A percentile compares a stretch with the other conserved stretches of the same genome.
phyloP scores from a whole-genome alignment of 2,329 filamentous ascomycete genomes.

The Clarireedia sp. region DNA sequence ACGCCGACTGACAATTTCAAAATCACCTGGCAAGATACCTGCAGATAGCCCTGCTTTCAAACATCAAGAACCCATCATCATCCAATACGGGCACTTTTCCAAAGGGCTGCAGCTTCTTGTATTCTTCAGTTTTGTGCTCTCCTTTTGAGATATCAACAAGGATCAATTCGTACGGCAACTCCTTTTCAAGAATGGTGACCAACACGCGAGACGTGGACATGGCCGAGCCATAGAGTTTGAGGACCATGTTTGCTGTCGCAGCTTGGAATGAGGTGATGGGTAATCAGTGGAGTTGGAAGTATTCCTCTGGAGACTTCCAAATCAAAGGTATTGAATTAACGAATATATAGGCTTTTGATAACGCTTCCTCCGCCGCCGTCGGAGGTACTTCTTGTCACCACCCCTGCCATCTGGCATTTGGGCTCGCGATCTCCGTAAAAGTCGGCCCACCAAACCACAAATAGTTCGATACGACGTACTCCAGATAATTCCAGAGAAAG shows the following conservation, averaged over 20 bases:
- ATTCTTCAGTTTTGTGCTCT: conserved; percentile 25
- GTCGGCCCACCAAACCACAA: too few relatives aligned
- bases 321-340: too few relatives aligned
- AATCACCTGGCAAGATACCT: conserved; percentile 19
- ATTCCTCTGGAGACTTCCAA: background rate
- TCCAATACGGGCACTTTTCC: conserved; percentile 30
- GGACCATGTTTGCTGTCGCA: background rate
- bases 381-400: too few relatives aligned
- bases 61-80: conserved; percentile 28
- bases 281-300: background rate
- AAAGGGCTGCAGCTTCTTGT: conserved; percentile 29
- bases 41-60: conserved; percentile 29
- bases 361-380: too few relatives aligned
- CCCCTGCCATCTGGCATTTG: too few relatives aligned
- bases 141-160: conserved; percentile 19
- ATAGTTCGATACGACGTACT: too few relatives aligned
- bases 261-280: background rate
- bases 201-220: conserved; percentile 14
- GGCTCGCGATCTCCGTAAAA: too few relatives aligned
- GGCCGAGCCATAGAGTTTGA: background rate
- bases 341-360: too few relatives aligned
- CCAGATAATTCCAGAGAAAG: too few relatives aligned
- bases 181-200: conserved; percentile 26
- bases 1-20: background rate
- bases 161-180: conserved; percentile 26